Percentiles rank a stretch among this genome's conserved stretches.
These are phyloP conservation scores for Kwoniella shandongensis DNA, from an alignment of 768 basidiomycete species.

Conservation along the genomic window DNA sequence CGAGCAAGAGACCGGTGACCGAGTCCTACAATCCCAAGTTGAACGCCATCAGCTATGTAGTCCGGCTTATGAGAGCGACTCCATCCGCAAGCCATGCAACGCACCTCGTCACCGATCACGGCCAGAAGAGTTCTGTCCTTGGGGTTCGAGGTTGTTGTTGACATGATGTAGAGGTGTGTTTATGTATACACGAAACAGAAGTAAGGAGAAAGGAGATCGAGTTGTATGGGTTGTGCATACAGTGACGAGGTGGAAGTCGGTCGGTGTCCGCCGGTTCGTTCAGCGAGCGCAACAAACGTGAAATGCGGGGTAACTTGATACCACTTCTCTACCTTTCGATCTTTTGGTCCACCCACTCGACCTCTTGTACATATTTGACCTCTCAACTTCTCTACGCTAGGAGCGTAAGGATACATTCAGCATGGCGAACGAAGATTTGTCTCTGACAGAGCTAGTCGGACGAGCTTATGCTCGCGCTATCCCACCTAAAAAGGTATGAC, in stretches of 20 bases:
- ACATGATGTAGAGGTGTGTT: slow-evolving; percentile 16
- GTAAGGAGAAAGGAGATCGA: slow-evolving; percentile 10
- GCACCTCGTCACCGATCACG: slow-evolving; percentile 95
- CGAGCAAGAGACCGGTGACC: slow-evolving; percentile 90
- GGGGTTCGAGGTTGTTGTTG: slow-evolving; percentile 31
- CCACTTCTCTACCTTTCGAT: background rate
- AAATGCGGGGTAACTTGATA: slow-evolving; percentile 16
- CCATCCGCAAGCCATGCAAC: too few species aligned
- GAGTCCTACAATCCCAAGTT: slow-evolving; percentile 68
- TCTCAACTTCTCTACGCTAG: background rate
- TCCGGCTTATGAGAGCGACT: too few species aligned
- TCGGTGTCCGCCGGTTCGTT: background rate
- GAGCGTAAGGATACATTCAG: background rate
- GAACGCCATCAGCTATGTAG: background rate
- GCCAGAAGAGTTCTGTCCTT: slow-evolving; percentile 79
- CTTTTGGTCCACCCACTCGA: background rate
- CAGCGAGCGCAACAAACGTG: background rate
- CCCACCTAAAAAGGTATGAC: slow-evolving; percentile 26
- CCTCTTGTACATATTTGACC: slow-evolving; percentile 6
- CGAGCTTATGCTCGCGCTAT: slow-evolving; percentile 28
- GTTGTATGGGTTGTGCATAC: background rate
- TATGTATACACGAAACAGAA: background rate
- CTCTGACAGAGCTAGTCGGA: slow-evolving; percentile 13
- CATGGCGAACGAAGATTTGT: slow-evolving; percentile 22
- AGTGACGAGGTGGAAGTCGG: background rate